Base-by-base conservation (phyloP, 2,329 filamentous ascomycete species). In the Exophiala sp. region DNA sequence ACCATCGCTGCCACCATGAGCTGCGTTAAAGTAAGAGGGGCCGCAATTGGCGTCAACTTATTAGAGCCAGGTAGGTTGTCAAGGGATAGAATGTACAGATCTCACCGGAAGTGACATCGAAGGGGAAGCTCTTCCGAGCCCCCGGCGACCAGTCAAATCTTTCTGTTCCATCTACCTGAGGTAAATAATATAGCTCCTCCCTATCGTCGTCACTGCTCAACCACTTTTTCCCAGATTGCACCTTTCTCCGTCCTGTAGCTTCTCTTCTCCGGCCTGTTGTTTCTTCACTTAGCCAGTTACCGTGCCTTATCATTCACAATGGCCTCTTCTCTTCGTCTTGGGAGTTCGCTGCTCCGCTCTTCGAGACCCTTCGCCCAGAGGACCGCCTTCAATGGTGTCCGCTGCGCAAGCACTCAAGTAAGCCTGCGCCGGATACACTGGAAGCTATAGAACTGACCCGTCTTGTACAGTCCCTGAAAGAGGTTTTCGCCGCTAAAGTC, bases 401-500 rank as follows among this genome's bases (percentile, higher is more conserved):
- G 93, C 73, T 89, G 81, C 77, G 95, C 90, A 58, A 84, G 88
- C 62, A 71, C 70, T 63, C 96, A 96, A 81, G 81, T 85, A 64
- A 83, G 90, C 80, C 89, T 94, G 27, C 88, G 85, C 0, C 95
- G 86, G 95, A 52, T 27, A 27, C 95, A 93, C 68, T 80, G 94
- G 43, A 87, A 66, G 88, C 95, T 61, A 64, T 53, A n/a, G 16
- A 43, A 24, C 43, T 56, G 43, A 53, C 47, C 27, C 13, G 10
- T 18, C 41, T 44, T 59, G 10, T 59, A 48, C 63, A 98, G 93
- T 89, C 89, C 63, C 77, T 98, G 70, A 98, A 98, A 80, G 93
- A 98, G 73, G 91, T 89, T 69, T 97, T 98, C 73, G 91, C 91
- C 70, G 90, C 93, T 72, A 85, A 91, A 68, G 80, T 98, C 58